Conservation (phyloP, 1,284 basidiomycete genomes). For the Heterobasidion occidentale region DNA sequence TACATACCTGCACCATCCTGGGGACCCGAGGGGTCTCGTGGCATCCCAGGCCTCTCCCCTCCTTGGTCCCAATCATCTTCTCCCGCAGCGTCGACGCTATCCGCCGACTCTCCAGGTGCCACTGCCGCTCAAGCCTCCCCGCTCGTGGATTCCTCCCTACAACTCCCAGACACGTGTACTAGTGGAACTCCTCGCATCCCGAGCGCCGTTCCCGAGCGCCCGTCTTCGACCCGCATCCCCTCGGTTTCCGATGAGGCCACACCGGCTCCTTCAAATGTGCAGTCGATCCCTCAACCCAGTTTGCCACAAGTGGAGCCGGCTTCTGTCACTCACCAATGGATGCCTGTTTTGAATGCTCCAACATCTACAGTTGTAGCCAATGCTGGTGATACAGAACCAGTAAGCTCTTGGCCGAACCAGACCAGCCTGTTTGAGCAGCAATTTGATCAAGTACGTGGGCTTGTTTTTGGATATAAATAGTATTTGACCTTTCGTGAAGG, state of each 20-base stretch:
- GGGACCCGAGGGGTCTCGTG: not conserved
- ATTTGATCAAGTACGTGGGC: not conserved
- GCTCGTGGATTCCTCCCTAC: no score
- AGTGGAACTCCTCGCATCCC: not conserved
- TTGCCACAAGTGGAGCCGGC: no score
- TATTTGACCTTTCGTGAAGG: not conserved
- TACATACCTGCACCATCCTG: not conserved
- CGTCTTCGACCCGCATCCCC: no score
- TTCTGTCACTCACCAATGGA: no score
- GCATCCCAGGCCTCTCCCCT: not conserved
- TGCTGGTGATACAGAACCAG: no score
- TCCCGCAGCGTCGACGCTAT: not conserved
- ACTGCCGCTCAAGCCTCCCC: not conserved
- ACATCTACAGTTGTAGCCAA: no score
- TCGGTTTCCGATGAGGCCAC: no score
- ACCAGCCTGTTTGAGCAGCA: not conserved
- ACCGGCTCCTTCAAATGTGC: no score
- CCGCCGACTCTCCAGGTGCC: not conserved
- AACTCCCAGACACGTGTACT: not conserved
- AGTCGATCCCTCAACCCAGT: no score
- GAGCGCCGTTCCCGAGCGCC: no score
- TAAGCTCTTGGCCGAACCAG: no score
- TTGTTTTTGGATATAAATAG: not conserved
- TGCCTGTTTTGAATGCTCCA: no score
- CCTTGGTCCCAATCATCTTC: not conserved